Evolutionary conservation across 208 protist genomes (phyloP).

Genomic region (Wallacemonas collosoma): DNA sequence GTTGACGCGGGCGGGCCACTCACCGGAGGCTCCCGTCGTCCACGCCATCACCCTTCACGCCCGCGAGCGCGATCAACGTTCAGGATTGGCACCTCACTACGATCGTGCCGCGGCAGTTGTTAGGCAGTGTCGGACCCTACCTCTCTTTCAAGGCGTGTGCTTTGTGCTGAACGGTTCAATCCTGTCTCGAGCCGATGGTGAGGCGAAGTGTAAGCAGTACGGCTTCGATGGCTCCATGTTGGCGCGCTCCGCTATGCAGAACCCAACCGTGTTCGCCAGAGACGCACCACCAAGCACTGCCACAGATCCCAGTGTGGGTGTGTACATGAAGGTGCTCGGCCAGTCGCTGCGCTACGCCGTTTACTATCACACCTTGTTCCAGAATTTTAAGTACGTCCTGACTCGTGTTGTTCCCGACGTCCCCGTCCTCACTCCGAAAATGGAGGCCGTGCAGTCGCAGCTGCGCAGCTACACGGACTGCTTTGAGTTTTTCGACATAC

Average conservation of each 20-base stretch:
- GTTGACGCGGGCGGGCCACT: constrained; percentile 50
- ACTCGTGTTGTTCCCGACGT: constrained; percentile 74
- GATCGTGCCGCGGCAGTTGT: constrained; percentile 54
- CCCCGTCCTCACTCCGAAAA: constrained; percentile 55
- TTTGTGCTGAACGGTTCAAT: constrained; percentile 79
- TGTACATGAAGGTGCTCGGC: constrained; percentile 38
- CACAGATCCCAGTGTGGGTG: neutral
- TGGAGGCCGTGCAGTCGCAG: constrained; percentile 56
- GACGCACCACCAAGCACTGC: neutral
- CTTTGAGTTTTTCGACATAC: constrained; percentile 54
- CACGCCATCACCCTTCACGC: constrained; percentile 90
- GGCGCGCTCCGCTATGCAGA: constrained; percentile 95
- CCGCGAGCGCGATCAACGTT: constrained; percentile 59
- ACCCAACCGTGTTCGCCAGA: constrained; percentile 87
- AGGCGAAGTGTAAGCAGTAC: constrained; percentile 44
- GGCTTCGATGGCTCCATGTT: constrained; percentile 93
- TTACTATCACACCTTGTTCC: constrained; percentile 68
- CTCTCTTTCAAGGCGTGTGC: constrained; percentile 47
- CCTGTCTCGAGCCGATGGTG: constrained; percentile 43
- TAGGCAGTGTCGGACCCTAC: constrained; percentile 30
- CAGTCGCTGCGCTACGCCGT: constrained; percentile 60
- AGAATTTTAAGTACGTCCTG: constrained; percentile 90
- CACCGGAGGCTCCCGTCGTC: constrained; percentile 29
- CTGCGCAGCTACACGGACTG: constrained; percentile 68
- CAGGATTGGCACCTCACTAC: constrained; percentile 62